phyloP scores from a whole-genome alignment of 768 basidiomycete species.

The Leucocoprinus sp. region DNA sequence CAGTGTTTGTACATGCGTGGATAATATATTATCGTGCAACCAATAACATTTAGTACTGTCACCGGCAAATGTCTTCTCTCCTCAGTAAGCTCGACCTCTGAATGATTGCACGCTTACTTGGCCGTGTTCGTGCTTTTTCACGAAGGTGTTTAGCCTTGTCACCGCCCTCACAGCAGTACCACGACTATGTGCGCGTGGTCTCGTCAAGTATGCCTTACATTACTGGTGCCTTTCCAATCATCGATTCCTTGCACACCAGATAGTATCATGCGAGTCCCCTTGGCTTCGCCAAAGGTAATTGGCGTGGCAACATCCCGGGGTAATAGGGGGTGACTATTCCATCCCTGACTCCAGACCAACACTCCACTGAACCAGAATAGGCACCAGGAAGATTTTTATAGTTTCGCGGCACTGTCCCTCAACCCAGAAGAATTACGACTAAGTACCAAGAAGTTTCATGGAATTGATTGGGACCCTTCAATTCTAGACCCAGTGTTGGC shows the following conservation, averaged over 20 bases:
- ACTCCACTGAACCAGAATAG: constrained; percentile 29
- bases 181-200: constrained; percentile 62
- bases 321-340: constrained; percentile 47
- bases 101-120: constrained; percentile 19
- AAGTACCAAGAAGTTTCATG: constrained; percentile 53
- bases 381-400: constrained; percentile 85
- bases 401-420: constrained; percentile 67
- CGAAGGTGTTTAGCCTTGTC: not conserved
- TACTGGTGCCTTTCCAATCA: not conserved
- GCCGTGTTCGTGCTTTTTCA: constrained; percentile 7
- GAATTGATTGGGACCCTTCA: constrained; percentile 67
- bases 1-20: too few species aligned
- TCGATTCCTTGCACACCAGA: constrained; percentile 28
- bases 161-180: constrained; percentile 30
- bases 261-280: constrained; percentile 58
- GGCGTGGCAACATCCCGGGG: constrained; percentile 72
- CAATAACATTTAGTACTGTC: too few species aligned
- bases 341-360: not conserved
- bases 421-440: constrained; percentile 65
- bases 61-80: constrained; percentile 8
- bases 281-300: constrained; percentile 70
- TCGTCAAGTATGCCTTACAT: constrained; percentile 24
- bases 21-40: too few species aligned
- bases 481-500: constrained; percentile 46
- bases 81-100: constrained; percentile 2